Percentiles rank a stretch among this genome's conserved stretches.
These are phyloP conservation scores for Chlamydomonas sphaeroides DNA, from an alignment of 139 green algal species.

Conservation along the genomic window DNA sequence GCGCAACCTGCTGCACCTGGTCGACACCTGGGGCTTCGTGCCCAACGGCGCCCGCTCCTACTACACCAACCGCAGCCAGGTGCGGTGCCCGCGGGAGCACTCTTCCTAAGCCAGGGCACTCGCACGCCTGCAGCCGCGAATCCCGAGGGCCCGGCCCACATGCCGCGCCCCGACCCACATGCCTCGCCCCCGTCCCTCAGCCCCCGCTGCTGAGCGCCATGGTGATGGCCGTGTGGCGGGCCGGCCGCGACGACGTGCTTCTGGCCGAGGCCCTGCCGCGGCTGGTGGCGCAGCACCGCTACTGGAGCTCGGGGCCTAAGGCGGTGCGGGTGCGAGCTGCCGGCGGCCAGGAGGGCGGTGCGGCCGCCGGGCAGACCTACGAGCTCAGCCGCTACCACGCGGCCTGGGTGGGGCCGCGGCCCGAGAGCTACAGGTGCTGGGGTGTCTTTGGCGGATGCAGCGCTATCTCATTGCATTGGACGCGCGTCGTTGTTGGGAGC, in stretches of 20 bases:
- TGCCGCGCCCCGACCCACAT: no score
- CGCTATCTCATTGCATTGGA: no score
- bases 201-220: conserved; percentile 86
- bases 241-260: conserved; percentile 11
- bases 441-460: no score
- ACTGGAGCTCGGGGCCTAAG: conserved; percentile 75
- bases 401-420: conserved; percentile 74
- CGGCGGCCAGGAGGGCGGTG: neutral
- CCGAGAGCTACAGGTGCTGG: conserved; percentile 86
- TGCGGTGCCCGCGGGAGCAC: no score
- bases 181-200: no score
- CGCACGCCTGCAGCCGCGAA: no score
- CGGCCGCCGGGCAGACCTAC: neutral
- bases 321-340: conserved; percentile 45
- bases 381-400: conserved; percentile 80
- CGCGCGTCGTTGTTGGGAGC: no score
- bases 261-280: conserved; percentile 63
- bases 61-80: conserved; percentile 94
- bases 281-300: conserved; percentile 79
- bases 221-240: conserved; percentile 45
- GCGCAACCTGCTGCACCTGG: conserved; percentile 79
- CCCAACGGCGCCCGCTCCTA: conserved; percentile 92
- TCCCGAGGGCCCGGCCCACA: no score
- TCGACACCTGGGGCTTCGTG: conserved; percentile 79
- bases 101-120: no score